phyloP scores from a whole-genome alignment of 257 asterid species.

The Solanum phureja region DNA sequence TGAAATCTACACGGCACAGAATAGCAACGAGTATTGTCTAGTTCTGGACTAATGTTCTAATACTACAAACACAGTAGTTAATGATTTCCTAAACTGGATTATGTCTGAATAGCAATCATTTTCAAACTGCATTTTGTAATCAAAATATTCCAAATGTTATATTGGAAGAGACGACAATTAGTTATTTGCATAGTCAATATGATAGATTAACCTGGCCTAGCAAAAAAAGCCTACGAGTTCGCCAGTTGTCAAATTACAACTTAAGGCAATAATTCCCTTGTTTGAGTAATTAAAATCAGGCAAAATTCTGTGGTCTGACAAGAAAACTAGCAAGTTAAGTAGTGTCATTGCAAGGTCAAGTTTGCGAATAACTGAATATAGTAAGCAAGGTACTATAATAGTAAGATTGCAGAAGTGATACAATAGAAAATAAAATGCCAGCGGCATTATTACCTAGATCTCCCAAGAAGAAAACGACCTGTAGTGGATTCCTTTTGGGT shows the following conservation, averaged over 20 bases:
- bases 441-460: conserved; percentile 53
- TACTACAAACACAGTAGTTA: neutral
- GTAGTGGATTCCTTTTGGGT: conserved; percentile 95
- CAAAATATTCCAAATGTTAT: neutral
- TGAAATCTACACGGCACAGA: neutral
- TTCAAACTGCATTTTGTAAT: neutral
- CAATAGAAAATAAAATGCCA: neutral
- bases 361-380: neutral
- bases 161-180: neutral
- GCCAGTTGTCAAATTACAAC: neutral
- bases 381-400: neutral
- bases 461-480: conserved; percentile 96
- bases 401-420: neutral
- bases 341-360: neutral
- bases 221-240: neutral
- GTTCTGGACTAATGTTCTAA: neutral
- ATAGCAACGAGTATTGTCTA: neutral
- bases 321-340: neutral
- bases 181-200: neutral
- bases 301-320: neutral
- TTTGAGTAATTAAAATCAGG: neutral
- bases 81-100: neutral
- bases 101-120: neutral
- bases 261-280: neutral
- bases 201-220: neutral